phyloP scores from a whole-genome alignment of 495 filamentous ascomycete species.

The Glarea lozoyensis region DNA sequence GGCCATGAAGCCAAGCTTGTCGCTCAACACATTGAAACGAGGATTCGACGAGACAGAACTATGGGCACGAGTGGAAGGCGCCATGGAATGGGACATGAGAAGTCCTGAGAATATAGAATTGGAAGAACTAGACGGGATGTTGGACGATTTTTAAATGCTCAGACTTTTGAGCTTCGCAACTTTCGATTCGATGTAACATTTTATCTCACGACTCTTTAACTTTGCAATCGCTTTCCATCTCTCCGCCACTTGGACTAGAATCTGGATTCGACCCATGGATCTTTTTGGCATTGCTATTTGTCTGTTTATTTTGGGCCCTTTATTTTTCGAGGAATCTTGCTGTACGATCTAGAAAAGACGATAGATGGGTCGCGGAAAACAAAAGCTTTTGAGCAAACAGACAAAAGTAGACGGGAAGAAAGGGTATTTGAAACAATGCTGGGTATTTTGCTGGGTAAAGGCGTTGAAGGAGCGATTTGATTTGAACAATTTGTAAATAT shows the following conservation, averaged over 20 bases:
- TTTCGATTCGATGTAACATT: conserved; percentile 9
- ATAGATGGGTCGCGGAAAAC: background rate
- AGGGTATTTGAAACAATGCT: background rate
- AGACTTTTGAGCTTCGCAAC: background rate
- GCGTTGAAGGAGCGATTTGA: background rate
- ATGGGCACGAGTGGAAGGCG: conserved; percentile 42
- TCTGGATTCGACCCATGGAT: background rate
- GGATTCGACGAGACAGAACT: conserved; percentile 31
- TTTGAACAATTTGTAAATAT: conserved; percentile 1
- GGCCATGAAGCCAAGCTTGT: conserved; percentile 26
- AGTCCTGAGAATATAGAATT: conserved; percentile 86
- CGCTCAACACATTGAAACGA: conserved; percentile 29
- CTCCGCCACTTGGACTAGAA: background rate
- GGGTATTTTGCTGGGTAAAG: background rate
- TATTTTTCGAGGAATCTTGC: background rate
- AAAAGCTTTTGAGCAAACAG: background rate
- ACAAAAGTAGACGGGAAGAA: background rate
- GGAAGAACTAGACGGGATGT: conserved; percentile 85
- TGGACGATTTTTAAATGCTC: conserved; percentile 50
- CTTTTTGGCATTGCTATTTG: background rate
- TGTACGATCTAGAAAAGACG: conserved; percentile 8
- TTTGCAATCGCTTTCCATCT: background rate
- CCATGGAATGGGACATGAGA: conserved; percentile 57
- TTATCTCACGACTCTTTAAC: conserved; percentile 4
- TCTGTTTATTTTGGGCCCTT: background rate